Evolutionary conservation across 1,139 yeast species (phyloP), one percentile per base, ranked within the genome.

Genomic region (Scheffersomyces parashehatae): DNA sequence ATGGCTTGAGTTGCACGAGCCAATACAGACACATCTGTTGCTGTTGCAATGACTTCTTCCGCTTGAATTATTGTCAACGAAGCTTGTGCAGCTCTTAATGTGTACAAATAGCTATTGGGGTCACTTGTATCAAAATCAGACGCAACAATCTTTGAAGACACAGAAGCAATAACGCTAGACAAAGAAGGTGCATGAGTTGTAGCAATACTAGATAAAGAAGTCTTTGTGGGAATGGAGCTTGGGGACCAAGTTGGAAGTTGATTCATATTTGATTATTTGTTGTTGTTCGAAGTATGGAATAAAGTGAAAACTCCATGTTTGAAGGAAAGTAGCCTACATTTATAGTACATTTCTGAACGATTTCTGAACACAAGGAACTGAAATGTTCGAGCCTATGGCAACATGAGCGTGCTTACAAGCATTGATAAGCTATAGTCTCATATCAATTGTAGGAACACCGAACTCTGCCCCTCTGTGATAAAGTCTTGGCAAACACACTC

Each of bases 1-100:
- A 66, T 62, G 7, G 63, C 69, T 9, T 59, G 49, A 5, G 70
- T 59, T 3, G 75, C 73, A 12, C 64, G 46, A 0, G 65, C 59
- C 14, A 54, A 44, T 0, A 56, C 67, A 1, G 53, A 39, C 1
- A 52, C 28, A 9, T 55, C 64, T 0, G 79, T 73, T 5, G 75
- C 77, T 0, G 79, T 74, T 8, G 72, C 76, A 13, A 65, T 45
- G 2, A 64, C 57, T 29, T 62, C 48, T 39, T 72, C 64, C 11
- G 70, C 67, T 3, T 61, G 51, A 20, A 68, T 50, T n/a, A 65
- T 59, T 0, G 67, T 54, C 37, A 72, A 47, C 0, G 79, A 70
- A 0, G 77, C 79, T 29, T 62, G 55, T 3, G 71, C 70, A 12
- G 71, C 70, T 40, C 15, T 31, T 14, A 31, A n/a, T 20, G 13